Base-by-base conservation (phyloP, 2,329 filamentous ascomycete species). In the Penicillium sp. region DNA sequence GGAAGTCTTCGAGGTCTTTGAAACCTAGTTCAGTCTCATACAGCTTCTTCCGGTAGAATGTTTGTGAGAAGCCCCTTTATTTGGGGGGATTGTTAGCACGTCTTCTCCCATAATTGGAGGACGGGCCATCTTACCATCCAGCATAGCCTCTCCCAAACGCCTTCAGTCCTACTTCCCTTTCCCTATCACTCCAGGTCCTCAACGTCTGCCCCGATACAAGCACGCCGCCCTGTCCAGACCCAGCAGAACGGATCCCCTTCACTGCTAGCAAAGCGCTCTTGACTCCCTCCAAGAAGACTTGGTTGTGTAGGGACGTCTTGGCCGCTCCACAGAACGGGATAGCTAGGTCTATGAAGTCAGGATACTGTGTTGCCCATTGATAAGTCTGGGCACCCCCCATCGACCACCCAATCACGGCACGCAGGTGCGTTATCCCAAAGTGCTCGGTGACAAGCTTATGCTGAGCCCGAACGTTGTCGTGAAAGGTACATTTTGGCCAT, bases 131-230 rank as follows among this genome's bases (percentile, higher is more conserved):
- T 70, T 67, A 79, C 81, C 86, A 95, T 0, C 91, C 91, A 1
- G 91, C 90, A 75, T 95, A 95, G 0, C 88, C 91, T 49, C 90
- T 83, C 0, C 85, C 90, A 60, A 94, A 85, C 0, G 91, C 91
- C 70, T 89, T 92, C 46, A 94, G 71, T 0, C 86, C 88, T 21
- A 81, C 77, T 17, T 81, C 78, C 52, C 74, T 84, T 65, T 89
- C 84, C 55, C 85, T 80, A 0, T 77, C 75, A 2, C 79, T 83
- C 83, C 88, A 90, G 0, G 73, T 69, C 13, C 80, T 73, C 63
- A 81, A 75, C 46, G 79, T 75, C 15, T 79, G 70, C 3, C 74
- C 75, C 15, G 74, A 67, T 1, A 72, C 70, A 6, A 80, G 72
- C 0, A 80, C 62, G 30, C 82, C 82, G 30, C 79, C 79, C n/a